Percentiles rank a stretch among this genome's conserved stretches.
Evolutionary conservation across 2,329 filamentous ascomycete genomes (phyloP).

Genomic region (Talaromyces sp.): DNA sequence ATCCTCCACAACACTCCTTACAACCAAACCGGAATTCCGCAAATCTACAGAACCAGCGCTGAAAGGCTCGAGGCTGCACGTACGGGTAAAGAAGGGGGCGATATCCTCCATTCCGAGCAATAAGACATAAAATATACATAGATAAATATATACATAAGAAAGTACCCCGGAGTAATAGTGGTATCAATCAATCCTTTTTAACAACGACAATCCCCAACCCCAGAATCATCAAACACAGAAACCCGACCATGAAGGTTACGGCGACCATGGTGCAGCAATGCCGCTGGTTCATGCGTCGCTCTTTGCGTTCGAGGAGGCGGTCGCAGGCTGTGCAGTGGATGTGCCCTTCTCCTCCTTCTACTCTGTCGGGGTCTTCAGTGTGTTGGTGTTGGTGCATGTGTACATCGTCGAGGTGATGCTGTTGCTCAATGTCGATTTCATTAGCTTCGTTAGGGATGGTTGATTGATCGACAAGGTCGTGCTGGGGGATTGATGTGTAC

Average conservation of each 20-base stretch:
- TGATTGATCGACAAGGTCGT: background rate
- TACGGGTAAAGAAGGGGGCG: constrained; percentile 16
- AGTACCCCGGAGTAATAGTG: background rate
- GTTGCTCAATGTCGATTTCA: background rate
- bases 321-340: constrained; percentile 15
- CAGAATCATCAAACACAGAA: constrained; percentile 13
- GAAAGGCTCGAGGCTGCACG: constrained; percentile 23
- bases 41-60: constrained; percentile 35
- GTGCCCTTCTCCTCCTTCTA: background rate
- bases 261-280: constrained; percentile 19
- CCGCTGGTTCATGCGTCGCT: background rate
- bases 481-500: constrained; percentile 7
- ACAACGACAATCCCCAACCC: constrained; percentile 10
- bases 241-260: constrained; percentile 13
- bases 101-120: constrained; percentile 14
- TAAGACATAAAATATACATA: background rate
- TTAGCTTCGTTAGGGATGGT: no score
- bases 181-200: background rate
- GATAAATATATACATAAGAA: background rate
- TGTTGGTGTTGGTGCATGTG: background rate
- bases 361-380: background rate
- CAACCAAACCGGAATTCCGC: constrained; percentile 33
- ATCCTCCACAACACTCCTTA: constrained; percentile 39
- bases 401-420: background rate
- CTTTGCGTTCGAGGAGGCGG: constrained; percentile 11